Evolutionary conservation across 2,329 filamentous ascomycete genomes (phyloP).

Genomic region (Clonostachys byssicola): DNA sequence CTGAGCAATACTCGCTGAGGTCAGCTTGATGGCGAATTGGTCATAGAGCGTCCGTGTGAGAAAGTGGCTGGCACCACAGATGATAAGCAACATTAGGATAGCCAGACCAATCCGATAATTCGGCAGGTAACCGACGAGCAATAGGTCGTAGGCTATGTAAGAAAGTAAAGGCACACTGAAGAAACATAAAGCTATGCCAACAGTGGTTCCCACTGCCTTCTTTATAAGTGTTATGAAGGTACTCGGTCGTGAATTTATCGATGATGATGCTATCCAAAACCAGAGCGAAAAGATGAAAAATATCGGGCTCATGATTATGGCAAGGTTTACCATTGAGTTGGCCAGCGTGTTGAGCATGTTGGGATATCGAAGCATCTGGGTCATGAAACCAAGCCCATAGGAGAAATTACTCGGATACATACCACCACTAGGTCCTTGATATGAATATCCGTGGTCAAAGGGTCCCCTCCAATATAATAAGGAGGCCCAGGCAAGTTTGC

Average conservation of each 20-base stretch:
- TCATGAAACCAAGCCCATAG: slow-evolving; percentile 2
- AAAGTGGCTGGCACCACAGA: neutral
- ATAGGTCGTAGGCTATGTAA: slow-evolving; percentile 4
- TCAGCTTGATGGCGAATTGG: neutral
- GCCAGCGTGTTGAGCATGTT: slow-evolving; percentile 1
- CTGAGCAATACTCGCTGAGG: neutral
- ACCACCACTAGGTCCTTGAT: neutral
- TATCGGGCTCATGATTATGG: neutral
- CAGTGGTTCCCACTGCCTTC: slow-evolving; percentile 1
- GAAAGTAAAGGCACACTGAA: slow-evolving; percentile 3
- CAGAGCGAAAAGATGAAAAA: neutral
- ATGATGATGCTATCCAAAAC: neutral
- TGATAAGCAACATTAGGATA: neutral
- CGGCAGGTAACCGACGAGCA: slow-evolving; percentile 2
- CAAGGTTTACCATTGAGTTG: slow-evolving; percentile 2
- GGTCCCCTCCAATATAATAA: slow-evolving; percentile 4
- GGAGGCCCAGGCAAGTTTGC: slow-evolving; percentile 3
- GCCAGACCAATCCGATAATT: slow-evolving; percentile 1
- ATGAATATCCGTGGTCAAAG: slow-evolving; percentile 1
- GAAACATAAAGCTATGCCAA: slow-evolving; percentile 1
- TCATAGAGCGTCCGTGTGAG: neutral
- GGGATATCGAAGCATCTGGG: slow-evolving; percentile 2
- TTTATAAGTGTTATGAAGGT: neutral
- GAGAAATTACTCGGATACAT: slow-evolving; percentile 4
- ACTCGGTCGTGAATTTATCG: neutral